Conservation (phyloP, 192 early-diverging fungal species). For the Dispira simplex region DNA sequence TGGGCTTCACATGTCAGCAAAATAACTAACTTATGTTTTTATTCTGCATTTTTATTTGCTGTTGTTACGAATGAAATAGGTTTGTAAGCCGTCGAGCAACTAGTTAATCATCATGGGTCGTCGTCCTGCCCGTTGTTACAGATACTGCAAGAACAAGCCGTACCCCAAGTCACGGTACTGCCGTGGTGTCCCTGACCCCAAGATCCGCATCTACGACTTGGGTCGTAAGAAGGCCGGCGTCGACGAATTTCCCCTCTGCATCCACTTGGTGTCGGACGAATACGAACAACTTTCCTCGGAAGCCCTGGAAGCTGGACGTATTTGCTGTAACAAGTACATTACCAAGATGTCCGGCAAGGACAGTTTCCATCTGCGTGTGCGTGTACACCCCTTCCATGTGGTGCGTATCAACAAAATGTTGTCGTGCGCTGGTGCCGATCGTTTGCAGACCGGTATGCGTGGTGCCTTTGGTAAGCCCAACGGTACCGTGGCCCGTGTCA, state of each 20-base stretch:
- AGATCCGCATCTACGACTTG: constrained; percentile 94
- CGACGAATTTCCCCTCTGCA: constrained; percentile 93
- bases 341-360: constrained; percentile 94
- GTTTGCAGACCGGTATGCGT: constrained; percentile 98
- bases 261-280: constrained; percentile 95
- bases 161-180: constrained; percentile 98
- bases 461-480: constrained; percentile 97
- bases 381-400: constrained; percentile 98
- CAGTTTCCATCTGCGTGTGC: constrained; percentile 97
- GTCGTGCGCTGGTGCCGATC: constrained; percentile 98
- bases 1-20: too few species aligned
- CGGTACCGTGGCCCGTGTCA: constrained; percentile 89
- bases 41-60: too few species aligned
- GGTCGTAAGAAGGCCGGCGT: constrained; percentile 95
- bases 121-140: constrained; percentile 97
- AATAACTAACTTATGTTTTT: too few species aligned
- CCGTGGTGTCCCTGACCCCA: constrained; percentile 99
- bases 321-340: constrained; percentile 98
- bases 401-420: constrained; percentile 99
- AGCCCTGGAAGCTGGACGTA: constrained; percentile 96
- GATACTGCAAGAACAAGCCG: constrained; percentile 99
- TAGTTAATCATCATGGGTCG: constrained; percentile 69
- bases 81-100: too few species aligned
- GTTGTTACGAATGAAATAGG: too few species aligned
- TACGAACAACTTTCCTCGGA: constrained; percentile 98